Evolutionary conservation across 805 yeast genomes (phyloP).

Genomic region (Lipomyces oligophaga): DNA sequence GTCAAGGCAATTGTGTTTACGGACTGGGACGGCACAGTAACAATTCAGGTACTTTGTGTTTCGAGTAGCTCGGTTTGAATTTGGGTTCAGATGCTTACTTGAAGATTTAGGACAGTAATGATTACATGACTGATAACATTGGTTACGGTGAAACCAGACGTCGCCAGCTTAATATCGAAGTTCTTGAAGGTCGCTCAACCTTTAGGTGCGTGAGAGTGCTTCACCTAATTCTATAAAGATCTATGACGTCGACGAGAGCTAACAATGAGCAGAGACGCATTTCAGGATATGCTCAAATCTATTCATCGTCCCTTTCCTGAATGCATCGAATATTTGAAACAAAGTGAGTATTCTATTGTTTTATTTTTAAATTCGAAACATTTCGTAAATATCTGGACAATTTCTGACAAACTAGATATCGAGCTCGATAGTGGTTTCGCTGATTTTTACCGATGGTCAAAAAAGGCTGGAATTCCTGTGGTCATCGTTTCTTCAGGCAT

Average conservation of each 20-base stretch:
- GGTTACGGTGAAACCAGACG: slow-evolving; percentile 80
- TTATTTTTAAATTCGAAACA: neutral
- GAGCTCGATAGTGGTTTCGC: slow-evolving; percentile 87
- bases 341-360: slow-evolving; percentile 32
- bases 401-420: slow-evolving; percentile 51
- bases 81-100: too few relatives aligned
- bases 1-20: slow-evolving; percentile 81
- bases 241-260: neutral
- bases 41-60: slow-evolving; percentile 53
- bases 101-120: slow-evolving; percentile 74
- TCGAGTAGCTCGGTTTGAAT: too few relatives aligned
- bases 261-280: slow-evolving; percentile 62
- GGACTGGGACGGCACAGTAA: slow-evolving; percentile 98
- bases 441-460: slow-evolving; percentile 76
- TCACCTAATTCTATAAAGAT: neutral
- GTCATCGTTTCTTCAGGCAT: slow-evolving; percentile 89
- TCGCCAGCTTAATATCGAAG: slow-evolving; percentile 61
- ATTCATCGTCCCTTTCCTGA: slow-evolving; percentile 71
- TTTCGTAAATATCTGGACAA: too few relatives aligned
- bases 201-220: slow-evolving; percentile 41
- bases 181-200: slow-evolving; percentile 60
- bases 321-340: slow-evolving; percentile 65
- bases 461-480: slow-evolving; percentile 67
- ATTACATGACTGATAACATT: slow-evolving; percentile 77
- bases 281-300: slow-evolving; percentile 78